Conservation (phyloP, 805 yeast species). For the Candida schatavii region DNA sequence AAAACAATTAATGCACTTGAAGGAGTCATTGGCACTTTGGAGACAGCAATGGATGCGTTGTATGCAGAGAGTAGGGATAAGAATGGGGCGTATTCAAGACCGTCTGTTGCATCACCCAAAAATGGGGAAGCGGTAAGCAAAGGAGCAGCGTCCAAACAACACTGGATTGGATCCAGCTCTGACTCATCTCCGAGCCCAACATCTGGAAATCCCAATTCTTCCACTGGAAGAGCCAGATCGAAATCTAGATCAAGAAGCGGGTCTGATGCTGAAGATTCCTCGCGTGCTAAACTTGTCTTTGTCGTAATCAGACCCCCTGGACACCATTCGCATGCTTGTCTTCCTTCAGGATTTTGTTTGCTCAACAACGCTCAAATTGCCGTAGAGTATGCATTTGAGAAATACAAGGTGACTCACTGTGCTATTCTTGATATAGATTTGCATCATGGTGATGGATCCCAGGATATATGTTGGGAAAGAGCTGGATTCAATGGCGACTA, state of each 20-base stretch:
- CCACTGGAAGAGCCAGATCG: not conserved
- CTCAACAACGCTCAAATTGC: slow-evolving; percentile 80
- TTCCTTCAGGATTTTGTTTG: slow-evolving; percentile 84
- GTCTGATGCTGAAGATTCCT: slow-evolving; percentile 10
- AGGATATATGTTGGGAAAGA: slow-evolving; percentile 80
- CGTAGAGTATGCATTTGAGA: slow-evolving; percentile 67
- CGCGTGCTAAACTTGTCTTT: slow-evolving; percentile 47
- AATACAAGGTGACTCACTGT: slow-evolving; percentile 70
- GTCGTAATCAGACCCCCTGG: slow-evolving; percentile 81
- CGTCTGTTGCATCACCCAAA: not conserved
- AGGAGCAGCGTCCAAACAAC: not conserved
- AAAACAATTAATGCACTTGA: slow-evolving; percentile 67
- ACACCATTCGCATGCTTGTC: slow-evolving; percentile 78
- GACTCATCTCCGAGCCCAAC: not conserved
- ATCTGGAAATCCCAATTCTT: not conserved
- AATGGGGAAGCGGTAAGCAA: not conserved
- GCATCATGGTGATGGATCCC: slow-evolving; percentile 89
- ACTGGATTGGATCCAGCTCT: not conserved
- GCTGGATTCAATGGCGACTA: slow-evolving; percentile 55
- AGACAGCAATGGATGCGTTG: slow-evolving; percentile 59
- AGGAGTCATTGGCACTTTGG: slow-evolving; percentile 76
- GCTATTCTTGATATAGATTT: slow-evolving; percentile 79
- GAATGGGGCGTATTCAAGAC: slow-evolving; percentile 5
- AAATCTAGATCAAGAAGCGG: not conserved
- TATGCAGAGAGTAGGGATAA: slow-evolving; percentile 14